Evolutionary conservation across 2,329 filamentous ascomycete genomes (phyloP), one percentile per base, ranked within the genome.

Genomic region (Microcera coccophila): DNA sequence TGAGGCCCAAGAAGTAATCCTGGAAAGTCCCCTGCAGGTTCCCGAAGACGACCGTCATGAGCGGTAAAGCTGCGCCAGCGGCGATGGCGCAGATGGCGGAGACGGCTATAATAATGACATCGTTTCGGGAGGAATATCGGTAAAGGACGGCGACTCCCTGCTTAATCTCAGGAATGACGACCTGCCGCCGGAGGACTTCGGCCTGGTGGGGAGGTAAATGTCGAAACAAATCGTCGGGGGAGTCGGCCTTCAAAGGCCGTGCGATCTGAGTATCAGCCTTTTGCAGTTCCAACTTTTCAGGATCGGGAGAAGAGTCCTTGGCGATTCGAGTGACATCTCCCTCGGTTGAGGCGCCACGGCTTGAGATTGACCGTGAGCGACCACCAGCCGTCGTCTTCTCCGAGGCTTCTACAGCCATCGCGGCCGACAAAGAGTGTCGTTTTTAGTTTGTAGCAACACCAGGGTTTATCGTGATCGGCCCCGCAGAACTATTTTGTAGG

Each of bases 31-130:
- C 79, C 45, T 89, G 81, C 29, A 95, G 73, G 39, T 82, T 79
- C 48, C 89, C 88, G 57, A 94, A 94, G 24, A 95, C 69, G 44
- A 89, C 76, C 0, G 87, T 91, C 81, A 93, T 91, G 18, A 90
- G 69, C 5, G 88, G 88, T 47, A 91, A 65, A 7, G 84, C 83
- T 42, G 86, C 86, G 47, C 88, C 87, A 15, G 81, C 84, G 24
- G 74, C 81, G 51, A 90, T 85, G 50, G 85, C 76, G 44, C 78
- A 79, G 41, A 91, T 55, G 20, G 72, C 61, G 38, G 82, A 78
- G 41, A 87, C 64, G 29, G 64, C 55, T 31, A 89, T 75, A 58
- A 90, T 80, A 47, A 82, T 50, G 14, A 83, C 57, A 58, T 90
- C 86, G 50, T 73, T 75, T 37, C 66, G 73, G 2, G 81, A 82